phyloP scores from a whole-genome alignment of 2,329 filamentous ascomycete species.

The Pyrenochaeta sp. region DNA sequence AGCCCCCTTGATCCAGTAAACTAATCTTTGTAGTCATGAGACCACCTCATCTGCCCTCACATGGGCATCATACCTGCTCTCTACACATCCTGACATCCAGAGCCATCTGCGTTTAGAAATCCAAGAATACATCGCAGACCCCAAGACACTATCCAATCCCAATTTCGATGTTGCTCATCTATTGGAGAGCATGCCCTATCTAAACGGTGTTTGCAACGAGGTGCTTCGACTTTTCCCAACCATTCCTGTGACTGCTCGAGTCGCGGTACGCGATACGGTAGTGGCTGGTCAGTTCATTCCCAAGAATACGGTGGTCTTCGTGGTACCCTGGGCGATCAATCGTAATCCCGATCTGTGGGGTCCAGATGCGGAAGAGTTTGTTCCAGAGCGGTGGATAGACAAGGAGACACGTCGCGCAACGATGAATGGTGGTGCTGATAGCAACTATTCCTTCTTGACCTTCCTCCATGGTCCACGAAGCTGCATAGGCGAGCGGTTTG shows the following conservation, averaged over 20 bases:
- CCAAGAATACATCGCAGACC: conserved; percentile 64
- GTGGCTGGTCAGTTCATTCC: conserved; percentile 48
- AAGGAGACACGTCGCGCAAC: conserved; percentile 45
- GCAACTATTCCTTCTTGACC: conserved; percentile 52
- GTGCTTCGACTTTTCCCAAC: conserved; percentile 49
- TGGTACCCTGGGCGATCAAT: conserved; percentile 54
- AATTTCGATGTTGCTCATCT: conserved; percentile 41
- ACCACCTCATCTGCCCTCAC: conserved; percentile 78
- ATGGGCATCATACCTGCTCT: conserved; percentile 78
- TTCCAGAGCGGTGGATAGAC: conserved; percentile 57
- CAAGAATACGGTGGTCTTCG: conserved; percentile 46
- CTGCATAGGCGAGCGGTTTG: conserved; percentile 50
- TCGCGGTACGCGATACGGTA: conserved; percentile 40
- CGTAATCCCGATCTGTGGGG: conserved; percentile 54
- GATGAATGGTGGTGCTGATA: conserved; percentile 48
- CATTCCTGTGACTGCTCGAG: conserved; percentile 44
- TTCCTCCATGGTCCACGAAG: conserved; percentile 54
- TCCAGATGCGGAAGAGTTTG: conserved; percentile 49
- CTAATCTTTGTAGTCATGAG: conserved; percentile 63
- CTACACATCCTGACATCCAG: conserved; percentile 70
- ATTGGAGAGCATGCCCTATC: conserved; percentile 54
- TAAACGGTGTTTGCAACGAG: conserved; percentile 57
- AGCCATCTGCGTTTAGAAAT: conserved; percentile 72
- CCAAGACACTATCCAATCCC: conserved; percentile 20
- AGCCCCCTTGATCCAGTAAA: not conserved